phyloP scores from a whole-genome alignment of 768 basidiomycete species.

The Amanita subjunquillea region DNA sequence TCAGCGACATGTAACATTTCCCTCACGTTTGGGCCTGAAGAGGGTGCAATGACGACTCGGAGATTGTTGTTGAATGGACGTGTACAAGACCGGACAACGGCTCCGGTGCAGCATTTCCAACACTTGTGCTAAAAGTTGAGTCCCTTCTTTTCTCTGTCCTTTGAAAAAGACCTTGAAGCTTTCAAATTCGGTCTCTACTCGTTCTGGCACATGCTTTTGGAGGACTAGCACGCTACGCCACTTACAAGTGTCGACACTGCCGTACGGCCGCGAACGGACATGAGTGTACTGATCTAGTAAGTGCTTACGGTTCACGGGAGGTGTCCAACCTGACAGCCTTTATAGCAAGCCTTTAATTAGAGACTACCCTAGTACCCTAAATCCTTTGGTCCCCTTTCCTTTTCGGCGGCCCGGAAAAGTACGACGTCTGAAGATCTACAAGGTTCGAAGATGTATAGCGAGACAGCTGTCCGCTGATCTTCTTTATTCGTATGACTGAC shows the following conservation, averaged over 20 bases:
- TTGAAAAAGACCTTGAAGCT: not conserved
- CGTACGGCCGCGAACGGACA: not conserved
- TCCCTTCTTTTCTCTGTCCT: not conserved
- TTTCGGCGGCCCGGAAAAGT: not conserved
- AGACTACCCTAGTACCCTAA: not conserved
- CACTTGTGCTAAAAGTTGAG: not conserved
- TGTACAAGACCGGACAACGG: not conserved
- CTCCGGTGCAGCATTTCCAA: not conserved
- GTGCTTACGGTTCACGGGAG: not conserved
- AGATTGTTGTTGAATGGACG: not conserved
- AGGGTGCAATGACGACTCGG: not conserved
- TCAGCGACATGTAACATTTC: not conserved
- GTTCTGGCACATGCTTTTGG: not conserved
- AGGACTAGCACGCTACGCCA: not conserved
- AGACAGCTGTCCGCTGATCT: not conserved
- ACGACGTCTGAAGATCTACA: not conserved
- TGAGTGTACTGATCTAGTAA: not conserved
- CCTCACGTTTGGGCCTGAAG: too few relatives aligned
- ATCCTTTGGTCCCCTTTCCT: not conserved
- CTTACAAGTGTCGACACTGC: not conserved
- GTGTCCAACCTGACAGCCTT: not conserved
- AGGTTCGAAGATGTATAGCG: not conserved
- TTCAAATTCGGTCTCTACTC: not conserved
- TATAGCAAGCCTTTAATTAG: slow-evolving; percentile 1
- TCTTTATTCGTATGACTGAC: not conserved